These are phyloP conservation scores for Lagenaria siceraria DNA, from an alignment of 306 rosid species.

Conservation along the genomic window DNA sequence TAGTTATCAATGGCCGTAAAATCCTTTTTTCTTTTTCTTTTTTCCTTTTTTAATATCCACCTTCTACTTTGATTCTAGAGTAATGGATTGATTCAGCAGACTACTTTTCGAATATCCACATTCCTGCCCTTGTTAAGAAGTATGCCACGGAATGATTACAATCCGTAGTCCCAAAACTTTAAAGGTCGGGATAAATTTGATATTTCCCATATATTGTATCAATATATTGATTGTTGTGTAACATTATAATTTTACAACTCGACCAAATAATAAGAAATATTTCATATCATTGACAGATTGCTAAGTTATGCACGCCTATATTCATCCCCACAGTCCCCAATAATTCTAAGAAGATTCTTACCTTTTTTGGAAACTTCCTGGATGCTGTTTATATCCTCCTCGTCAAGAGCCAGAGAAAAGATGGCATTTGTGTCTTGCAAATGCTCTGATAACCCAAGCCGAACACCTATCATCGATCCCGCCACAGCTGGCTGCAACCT, in stretches of 20 bases:
- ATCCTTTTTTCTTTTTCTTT: too few relatives aligned
- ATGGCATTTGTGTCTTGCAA: constrained; percentile 54
- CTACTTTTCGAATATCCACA: too few relatives aligned
- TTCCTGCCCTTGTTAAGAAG: too few relatives aligned
- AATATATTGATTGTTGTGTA: not conserved
- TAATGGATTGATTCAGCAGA: too few relatives aligned
- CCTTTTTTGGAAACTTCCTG: constrained; percentile 58
- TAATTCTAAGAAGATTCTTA: constrained; percentile 67
- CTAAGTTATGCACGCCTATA: constrained; percentile 56
- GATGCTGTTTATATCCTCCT: constrained; percentile 66
- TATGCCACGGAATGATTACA: too few relatives aligned
- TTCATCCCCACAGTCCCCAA: constrained; percentile 97
- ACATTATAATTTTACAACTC: not conserved
- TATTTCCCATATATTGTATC: not conserved
- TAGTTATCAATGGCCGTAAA: too few relatives aligned
- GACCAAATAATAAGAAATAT: not conserved
- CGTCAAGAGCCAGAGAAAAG: constrained; percentile 76
- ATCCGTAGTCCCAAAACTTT: not conserved
- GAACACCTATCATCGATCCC: constrained; percentile 92
- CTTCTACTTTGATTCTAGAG: too few relatives aligned
- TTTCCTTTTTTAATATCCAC: too few relatives aligned
- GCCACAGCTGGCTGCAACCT: constrained; percentile 78
- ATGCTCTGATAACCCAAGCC: constrained; percentile 93
- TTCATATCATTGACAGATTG: not conserved
- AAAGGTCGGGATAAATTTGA: not conserved